Evolutionary conservation across 2,329 filamentous ascomycete genomes (phyloP), one percentile per base, ranked within the genome.

Genomic region (Anisogramma anomala): DNA sequence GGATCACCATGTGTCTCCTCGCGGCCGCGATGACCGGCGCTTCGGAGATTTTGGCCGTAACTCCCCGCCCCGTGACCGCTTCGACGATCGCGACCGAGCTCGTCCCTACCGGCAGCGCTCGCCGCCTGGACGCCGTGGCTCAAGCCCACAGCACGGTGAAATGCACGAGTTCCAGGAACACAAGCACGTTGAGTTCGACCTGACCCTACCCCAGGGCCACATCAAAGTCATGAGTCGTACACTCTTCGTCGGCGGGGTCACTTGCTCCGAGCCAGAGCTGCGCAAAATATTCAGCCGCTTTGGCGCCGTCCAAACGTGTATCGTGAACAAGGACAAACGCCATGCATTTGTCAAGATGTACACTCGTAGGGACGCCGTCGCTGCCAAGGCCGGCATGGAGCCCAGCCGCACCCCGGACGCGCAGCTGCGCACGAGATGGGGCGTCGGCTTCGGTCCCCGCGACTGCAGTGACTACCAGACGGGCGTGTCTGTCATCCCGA

Each of bases 341-440:
- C 91, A 98, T 61, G 91, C 91, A 5, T 98, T 98, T 59, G 89
- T 98, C 55, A 98, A 98, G 66, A 98, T 98, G 91, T 75, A 91
- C 51, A 91, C 77, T 49, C 85, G 93, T 27, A 72, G 77, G 48
- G 86, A 94, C 60, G 89, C 91, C 11, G 73, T 94, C 45, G 68
- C 61, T 48, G 91, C 91, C 37, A 93, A 93, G 58, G 76, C 82
- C 27, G 84, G 79, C 38, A 94, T 96, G 79, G 88, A 95, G 59
- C 79, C 78, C 39, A 76, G 78, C 47, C 77, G 82, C 49, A 74
- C 79, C 45, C 71, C 80, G 4, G 82, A 85, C 37, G 74, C 83
- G 52, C 77, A 85, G 49, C 75, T 86, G 40, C 74, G 82, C 79
- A 96, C 89, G 30, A 80, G 91, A 49, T 98, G 91, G 91, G 91